Conservation (phyloP, 2,329 filamentous ascomycete species). For the Fusarium gaditjirri region DNA sequence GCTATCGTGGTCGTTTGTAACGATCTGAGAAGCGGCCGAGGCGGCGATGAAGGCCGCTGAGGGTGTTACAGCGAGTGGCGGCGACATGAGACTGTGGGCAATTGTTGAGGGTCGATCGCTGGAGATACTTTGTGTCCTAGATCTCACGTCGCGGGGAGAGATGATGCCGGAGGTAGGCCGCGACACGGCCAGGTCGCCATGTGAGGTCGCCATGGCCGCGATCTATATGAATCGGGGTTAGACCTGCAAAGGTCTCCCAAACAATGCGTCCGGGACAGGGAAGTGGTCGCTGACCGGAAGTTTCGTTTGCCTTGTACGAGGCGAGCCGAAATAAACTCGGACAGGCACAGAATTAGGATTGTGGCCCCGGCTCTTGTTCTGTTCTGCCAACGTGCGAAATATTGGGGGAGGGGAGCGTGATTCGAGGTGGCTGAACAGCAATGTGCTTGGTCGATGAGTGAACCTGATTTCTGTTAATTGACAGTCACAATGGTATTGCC, state of each 20-base stretch:
- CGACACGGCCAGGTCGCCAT: conserved; percentile 44
- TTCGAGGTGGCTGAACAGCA: conserved; percentile 32
- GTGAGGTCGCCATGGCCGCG: conserved; percentile 44
- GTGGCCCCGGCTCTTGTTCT: conserved; percentile 21
- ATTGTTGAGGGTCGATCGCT: conserved; percentile 75
- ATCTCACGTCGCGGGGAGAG: conserved; percentile 53
- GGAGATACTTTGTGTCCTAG: conserved; percentile 72
- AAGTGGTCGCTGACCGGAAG: conserved; percentile 26
- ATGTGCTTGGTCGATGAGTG: conserved; percentile 17
- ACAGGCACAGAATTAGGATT: conserved; percentile 33
- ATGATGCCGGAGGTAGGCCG: conserved; percentile 49
- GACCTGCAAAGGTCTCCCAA: conserved; percentile 38
- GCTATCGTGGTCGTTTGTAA: conserved; percentile 87
- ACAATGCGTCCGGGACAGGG: conserved; percentile 24
- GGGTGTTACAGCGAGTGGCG: conserved; percentile 76
- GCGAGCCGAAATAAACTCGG: conserved; percentile 30
- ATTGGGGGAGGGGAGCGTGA: conserved; percentile 13
- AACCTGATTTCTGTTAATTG: conserved; percentile 42
- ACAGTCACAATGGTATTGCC: conserved; percentile 20
- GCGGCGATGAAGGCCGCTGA: conserved; percentile 87
- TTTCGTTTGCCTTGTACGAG: conserved; percentile 35
- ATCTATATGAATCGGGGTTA: conserved; percentile 40
- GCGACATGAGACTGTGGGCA: conserved; percentile 69
- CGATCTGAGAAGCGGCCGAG: conserved; percentile 88
- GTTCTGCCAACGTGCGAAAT: conserved; percentile 21